These are phyloP conservation scores for Tephrocybe sp. DNA, from an alignment of 768 basidiomycete genomes.

Conservation along the genomic window DNA sequence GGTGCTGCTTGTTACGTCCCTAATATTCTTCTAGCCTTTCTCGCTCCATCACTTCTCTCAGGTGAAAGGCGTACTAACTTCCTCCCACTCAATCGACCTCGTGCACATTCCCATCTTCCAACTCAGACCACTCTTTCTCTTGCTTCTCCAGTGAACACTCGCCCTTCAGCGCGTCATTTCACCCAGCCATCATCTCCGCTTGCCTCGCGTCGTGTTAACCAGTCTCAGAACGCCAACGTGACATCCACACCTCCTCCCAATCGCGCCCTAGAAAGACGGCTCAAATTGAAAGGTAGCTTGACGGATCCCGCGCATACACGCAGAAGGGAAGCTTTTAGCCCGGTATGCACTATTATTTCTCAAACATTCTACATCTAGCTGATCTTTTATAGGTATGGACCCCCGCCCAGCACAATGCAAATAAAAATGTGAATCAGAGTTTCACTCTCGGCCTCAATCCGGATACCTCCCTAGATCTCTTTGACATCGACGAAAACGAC, in stretches of 20 bases:
- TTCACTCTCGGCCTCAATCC: conserved; percentile 33
- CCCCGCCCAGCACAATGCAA: conserved; percentile 22
- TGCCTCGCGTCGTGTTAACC: conserved; percentile 30
- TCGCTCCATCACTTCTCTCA: conserved; percentile 58
- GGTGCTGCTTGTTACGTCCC: conserved; percentile 14
- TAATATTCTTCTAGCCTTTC: conserved; percentile 37
- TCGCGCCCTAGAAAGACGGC: conserved; percentile 46
- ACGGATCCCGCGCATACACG: conserved; percentile 66
- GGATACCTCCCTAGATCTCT: conserved; percentile 54
- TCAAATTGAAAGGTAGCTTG: conserved; percentile 65
- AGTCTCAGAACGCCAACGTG: conserved; percentile 29
- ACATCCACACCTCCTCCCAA: conserved; percentile 71
- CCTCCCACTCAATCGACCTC: conserved; percentile 41
- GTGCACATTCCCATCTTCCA: conserved; percentile 56
- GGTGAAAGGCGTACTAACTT: conserved; percentile 29
- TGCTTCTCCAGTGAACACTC: conserved; percentile 35
- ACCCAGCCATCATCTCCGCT: conserved; percentile 31
- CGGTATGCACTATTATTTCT: conserved; percentile 27
- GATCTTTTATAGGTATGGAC: conserved; percentile 27
- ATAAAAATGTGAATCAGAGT: conserved; percentile 19
- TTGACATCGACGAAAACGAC: conserved; percentile 75
- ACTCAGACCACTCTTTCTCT: conserved; percentile 28
- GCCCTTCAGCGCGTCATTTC: conserved; percentile 19
- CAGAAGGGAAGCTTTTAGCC: conserved; percentile 40
- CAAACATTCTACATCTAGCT: conserved; percentile 22